Conservation (phyloP, 2,329 filamentous ascomycete genomes). For the Claviceps cyperi region DNA sequence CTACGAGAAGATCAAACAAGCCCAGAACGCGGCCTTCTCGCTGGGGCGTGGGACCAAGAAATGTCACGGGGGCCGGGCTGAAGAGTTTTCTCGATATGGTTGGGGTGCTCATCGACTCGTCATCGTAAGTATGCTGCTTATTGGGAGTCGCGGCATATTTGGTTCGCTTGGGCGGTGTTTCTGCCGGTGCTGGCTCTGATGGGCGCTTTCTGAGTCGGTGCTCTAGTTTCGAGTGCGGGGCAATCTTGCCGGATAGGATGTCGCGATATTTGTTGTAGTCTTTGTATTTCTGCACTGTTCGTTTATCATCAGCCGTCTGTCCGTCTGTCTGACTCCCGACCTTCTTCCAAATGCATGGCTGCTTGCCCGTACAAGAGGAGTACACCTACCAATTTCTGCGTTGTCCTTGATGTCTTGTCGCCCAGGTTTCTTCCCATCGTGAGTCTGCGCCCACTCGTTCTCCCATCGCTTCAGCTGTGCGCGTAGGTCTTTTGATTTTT, state of each 20-base stretch:
- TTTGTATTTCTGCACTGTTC: constrained; percentile 57
- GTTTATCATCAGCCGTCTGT: neutral
- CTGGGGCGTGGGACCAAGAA: constrained; percentile 66
- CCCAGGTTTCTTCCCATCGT: constrained; percentile 54
- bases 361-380: neutral
- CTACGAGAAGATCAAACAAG: constrained; percentile 55
- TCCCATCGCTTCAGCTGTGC: constrained; percentile 63
- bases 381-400: constrained; percentile 47
- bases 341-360: neutral
- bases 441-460: constrained; percentile 44
- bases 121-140: constrained; percentile 22
- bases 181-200: constrained; percentile 18
- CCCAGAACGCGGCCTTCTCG: constrained; percentile 64
- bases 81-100: constrained; percentile 44
- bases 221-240: constrained; percentile 20
- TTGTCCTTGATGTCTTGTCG: constrained; percentile 66
- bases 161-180: constrained; percentile 38
- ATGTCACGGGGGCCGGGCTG: constrained; percentile 42
- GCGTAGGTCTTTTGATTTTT: constrained; percentile 41
- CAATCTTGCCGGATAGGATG: constrained; percentile 39
- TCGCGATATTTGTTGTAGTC: constrained; percentile 55
- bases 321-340: neutral
- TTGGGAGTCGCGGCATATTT: constrained; percentile 34
- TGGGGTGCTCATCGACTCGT: constrained; percentile 37
- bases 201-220: constrained; percentile 25